These are phyloP conservation scores for Nitzschia sp. DNA, from an alignment of 108 stramenopile genomes.

Conservation along the genomic window DNA sequence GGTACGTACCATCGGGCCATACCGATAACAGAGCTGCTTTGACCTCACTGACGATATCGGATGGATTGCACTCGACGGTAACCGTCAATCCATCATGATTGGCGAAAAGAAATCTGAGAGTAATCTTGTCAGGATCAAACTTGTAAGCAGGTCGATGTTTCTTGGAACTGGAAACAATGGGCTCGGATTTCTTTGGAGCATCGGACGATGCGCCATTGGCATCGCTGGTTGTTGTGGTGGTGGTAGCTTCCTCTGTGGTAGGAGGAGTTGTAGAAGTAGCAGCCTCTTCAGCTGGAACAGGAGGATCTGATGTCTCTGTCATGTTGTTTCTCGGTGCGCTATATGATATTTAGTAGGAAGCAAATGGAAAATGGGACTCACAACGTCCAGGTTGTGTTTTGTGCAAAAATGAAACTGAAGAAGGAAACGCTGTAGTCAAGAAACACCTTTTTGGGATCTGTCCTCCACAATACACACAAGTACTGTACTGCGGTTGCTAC, in stretches of 20 bases:
- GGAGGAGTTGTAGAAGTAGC: neutral
- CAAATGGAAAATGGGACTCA: too few relatives aligned
- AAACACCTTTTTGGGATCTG: too few relatives aligned
- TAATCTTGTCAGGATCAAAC: constrained; percentile 76
- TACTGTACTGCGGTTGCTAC: too few relatives aligned
- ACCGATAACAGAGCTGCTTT: constrained; percentile 76
- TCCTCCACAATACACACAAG: too few relatives aligned
- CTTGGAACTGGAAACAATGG: constrained; percentile 40
- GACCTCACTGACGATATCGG: constrained; percentile 74
- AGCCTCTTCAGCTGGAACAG: neutral
- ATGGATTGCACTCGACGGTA: constrained; percentile 69
- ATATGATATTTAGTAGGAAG: too few relatives aligned
- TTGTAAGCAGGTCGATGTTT: constrained; percentile 51
- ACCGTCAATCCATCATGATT: constrained; percentile 79
- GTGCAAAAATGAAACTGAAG: too few relatives aligned
- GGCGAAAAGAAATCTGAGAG: constrained; percentile 80
- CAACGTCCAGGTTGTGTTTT: too few relatives aligned
- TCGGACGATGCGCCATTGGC: neutral
- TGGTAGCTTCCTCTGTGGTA: neutral
- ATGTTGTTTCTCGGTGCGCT: too few relatives aligned
- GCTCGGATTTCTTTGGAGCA: constrained; percentile 43
- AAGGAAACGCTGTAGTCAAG: too few relatives aligned
- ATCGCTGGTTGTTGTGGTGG: neutral
- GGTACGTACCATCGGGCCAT: constrained; percentile 79
- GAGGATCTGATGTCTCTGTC: too few relatives aligned